These are phyloP conservation scores for Rhodosporidiobolus odoratus DNA, from an alignment of 768 basidiomycete species.

Conservation along the genomic window DNA sequence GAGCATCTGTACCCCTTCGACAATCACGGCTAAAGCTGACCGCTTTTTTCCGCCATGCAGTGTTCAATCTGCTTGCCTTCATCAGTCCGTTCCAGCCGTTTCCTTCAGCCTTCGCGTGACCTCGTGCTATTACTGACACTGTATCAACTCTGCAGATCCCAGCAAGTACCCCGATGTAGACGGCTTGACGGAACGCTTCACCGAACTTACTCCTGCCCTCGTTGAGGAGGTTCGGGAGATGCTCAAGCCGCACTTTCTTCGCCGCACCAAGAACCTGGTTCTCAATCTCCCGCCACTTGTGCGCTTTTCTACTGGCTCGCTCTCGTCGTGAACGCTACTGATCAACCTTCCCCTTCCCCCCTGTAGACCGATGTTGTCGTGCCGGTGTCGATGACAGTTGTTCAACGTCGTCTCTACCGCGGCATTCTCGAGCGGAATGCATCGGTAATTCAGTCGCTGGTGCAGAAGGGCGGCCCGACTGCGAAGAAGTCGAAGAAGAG, in stretches of 20 bases:
- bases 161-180: conserved; percentile 69
- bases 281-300: conserved; percentile 42
- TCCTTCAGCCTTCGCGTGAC: conserved; percentile 3
- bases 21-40: background rate
- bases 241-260: conserved; percentile 79
- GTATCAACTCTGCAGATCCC: conserved; percentile 52
- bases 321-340: background rate
- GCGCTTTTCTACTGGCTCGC: background rate
- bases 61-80: conserved; percentile 97
- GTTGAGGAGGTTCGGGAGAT: conserved; percentile 71
- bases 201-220: conserved; percentile 70
- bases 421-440: conserved; percentile 46
- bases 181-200: conserved; percentile 65
- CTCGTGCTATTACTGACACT: background rate
- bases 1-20: background rate
- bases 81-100: conserved; percentile 52
- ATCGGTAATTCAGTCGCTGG: conserved; percentile 26
- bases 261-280: conserved; percentile 65
- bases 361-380: conserved; percentile 48
- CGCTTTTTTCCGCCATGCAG: conserved; percentile 25
- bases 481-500: conserved; percentile 18
- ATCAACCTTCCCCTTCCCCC: background rate
- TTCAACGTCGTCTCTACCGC: conserved; percentile 49
- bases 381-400: conserved; percentile 46
- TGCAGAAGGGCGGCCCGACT: conserved; percentile 9